Evolutionary conservation across 768 basidiomycete species (phyloP), one percentile per base, ranked within the genome.

Genomic region (Termitomyces sp.): DNA sequence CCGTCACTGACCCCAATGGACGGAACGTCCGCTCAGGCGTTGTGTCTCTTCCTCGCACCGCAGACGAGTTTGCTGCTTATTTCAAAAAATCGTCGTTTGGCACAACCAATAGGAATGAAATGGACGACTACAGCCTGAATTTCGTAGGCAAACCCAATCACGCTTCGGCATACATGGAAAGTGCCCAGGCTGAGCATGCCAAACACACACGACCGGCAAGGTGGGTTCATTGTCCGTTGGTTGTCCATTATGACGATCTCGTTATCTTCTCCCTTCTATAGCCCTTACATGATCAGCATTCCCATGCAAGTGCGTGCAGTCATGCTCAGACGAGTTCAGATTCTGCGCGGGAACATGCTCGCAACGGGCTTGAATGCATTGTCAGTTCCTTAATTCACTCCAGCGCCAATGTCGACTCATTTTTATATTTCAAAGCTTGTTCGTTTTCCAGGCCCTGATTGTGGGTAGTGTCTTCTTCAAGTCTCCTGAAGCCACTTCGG

Each of bases 391-490:
- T 59, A 78, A 20, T 71, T 22, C 70, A 68, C 9, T 20, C 13
- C 12, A 39, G 4, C 29, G 16, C 18, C 39, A 20, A 18, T 2
- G 18, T 26, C 37, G 4, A 24, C 29, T 55, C 2, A 59, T 34
- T 8, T 10, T 16, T 26, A n/a, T 49, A 24, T 2, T 51, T 39
- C 1, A 4, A 49, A 86, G 84, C 37, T 71, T 78, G 4, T 85
- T 82, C 66, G 64, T 83, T 41, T 73, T 84, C 61, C 79, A 79
- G 62, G 74, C 69, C 18, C 54, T 78, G 7, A 78, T 80, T 61
- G 77, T 86, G 54, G 88, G 88, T 28, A 84, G 82, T 0, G 80
- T 89, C 26, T 92, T 88, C 77, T 75, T 83, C 60, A 75, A 78
- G 6, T 72, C 84, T 34, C 75, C 81, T 0, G 73, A 81, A 29